Evolutionary conservation across 495 filamentous ascomycete species (phyloP), one percentile per base, ranked within the genome.

Genomic region (Penicillium fimorum): DNA sequence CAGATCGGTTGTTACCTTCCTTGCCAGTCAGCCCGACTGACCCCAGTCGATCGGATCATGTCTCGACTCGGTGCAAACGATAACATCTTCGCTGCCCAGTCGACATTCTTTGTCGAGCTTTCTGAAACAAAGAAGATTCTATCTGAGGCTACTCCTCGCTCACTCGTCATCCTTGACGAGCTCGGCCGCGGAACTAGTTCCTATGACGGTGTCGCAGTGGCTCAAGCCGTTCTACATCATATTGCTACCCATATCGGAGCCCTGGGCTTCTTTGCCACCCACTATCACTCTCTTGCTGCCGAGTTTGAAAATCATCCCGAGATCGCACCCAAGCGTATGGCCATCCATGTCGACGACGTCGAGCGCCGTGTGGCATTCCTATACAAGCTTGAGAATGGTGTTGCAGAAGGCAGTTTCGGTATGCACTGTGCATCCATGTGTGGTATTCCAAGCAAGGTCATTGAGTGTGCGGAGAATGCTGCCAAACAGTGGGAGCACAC

Each of bases 361-460:
- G 80, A 88, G 45, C 79, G 89, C 27, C 82, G 87, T 13, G 84
- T 99, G 29, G 96, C 94, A 0, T 99, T 97, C 73, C 71, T 99
- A 53, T 99, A 99, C 70, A 94, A 93, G 65, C 80, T 99, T 0
- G 95, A 97, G 73, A 82, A 88, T 20, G 95, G 95, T 8, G 92
- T 99, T 38, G 95, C 95, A 3, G 95, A 97, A 73, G 95, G 95
- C 2, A 94, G 89, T 63, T 97, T 97, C 73, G 95, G 95, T 61
- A 99, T 99, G 95, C 95, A 97, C 70, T 99, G 95, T 68, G 95
- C 95, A 2, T 84, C 89, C 35, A 99, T 97, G 94, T 99, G 95
- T 58, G 95, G 95, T 1, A 97, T 99, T 44, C 80, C 92, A 0
- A 76, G 72, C 41, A 86, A 84, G 63, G 87, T 99, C 30, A 88